Conservation (phyloP, 257 asterid species). For the Solanum arcanum region DNA sequence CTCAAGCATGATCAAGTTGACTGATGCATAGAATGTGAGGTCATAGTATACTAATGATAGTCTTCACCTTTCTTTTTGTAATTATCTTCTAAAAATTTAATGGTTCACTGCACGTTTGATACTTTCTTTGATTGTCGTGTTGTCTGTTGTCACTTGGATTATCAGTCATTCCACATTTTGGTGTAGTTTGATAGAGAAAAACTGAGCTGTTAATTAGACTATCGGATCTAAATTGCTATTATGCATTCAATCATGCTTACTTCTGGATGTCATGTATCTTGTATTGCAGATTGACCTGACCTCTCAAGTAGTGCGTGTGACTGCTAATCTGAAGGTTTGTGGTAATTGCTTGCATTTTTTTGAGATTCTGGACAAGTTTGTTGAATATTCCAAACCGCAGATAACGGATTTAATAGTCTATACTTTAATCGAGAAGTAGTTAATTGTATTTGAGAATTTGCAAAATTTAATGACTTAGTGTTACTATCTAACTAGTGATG, state of each 20-base stretch:
- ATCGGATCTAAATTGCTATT: neutral
- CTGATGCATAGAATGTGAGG: neutral
- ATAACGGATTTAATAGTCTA: neutral
- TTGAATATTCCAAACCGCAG: neutral
- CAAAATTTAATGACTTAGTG: neutral
- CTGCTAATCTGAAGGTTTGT: slow-evolving; percentile 55
- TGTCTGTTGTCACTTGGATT: neutral
- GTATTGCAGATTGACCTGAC: slow-evolving; percentile 81
- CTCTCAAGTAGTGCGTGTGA: slow-evolving; percentile 56
- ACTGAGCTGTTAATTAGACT: neutral
- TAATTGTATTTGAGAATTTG: neutral
- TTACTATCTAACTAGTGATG: neutral
- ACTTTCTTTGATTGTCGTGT: neutral
- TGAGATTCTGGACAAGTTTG: neutral
- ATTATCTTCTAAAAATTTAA: neutral
- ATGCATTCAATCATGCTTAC: neutral
- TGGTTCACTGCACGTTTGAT: neutral
- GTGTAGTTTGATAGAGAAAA: neutral
- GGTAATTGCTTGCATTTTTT: neutral
- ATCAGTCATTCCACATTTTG: neutral
- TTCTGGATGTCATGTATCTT: neutral
- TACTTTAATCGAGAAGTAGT: neutral
- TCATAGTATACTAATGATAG: neutral
- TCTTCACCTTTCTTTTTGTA: neutral
- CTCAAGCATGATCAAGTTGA: neutral